These are phyloP conservation scores for Alternaria gansuensis DNA, from an alignment of 2,329 filamentous ascomycete species.

Conservation along the genomic window DNA sequence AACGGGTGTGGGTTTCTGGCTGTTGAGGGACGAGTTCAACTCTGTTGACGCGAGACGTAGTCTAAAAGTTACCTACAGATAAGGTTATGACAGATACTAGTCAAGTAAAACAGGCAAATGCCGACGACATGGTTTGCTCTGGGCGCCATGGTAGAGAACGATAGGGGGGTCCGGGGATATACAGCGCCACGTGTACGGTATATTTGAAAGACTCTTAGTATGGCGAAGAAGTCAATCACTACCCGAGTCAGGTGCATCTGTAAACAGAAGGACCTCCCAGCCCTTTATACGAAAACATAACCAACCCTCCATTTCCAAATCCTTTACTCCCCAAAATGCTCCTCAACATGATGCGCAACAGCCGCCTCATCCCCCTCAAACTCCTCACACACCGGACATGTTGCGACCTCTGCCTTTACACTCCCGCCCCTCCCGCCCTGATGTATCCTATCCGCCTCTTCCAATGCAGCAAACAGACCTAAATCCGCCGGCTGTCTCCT, in stretches of 20 bases:
- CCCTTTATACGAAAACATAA: background rate
- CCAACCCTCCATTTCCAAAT: background rate
- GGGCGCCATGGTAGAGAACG: background rate
- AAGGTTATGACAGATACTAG: background rate
- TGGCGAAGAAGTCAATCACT: background rate
- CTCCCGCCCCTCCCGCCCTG: constrained; percentile 30
- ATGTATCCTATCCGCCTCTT: constrained; percentile 39
- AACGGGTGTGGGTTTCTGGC: background rate
- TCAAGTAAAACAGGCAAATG: background rate
- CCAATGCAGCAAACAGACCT: constrained; percentile 37
- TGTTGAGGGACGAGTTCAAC: background rate
- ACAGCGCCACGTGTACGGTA: too few relatives aligned
- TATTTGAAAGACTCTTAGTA: background rate
- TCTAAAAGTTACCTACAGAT: background rate
- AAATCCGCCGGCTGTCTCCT: constrained; percentile 13
- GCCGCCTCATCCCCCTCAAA: constrained; percentile 75
- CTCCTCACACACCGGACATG: constrained; percentile 70
- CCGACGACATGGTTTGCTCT: background rate
- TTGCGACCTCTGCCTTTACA: constrained; percentile 39
- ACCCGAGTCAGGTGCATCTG: background rate
- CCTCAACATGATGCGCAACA: constrained; percentile 72
- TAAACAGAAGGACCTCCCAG: constrained; percentile 1
- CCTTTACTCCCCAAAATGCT: constrained; percentile 58
- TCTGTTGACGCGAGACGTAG: background rate
- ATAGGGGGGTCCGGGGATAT: background rate